Conservation (phyloP, 2,329 filamentous ascomycete genomes). For the Exophiala aquamarina region DNA sequence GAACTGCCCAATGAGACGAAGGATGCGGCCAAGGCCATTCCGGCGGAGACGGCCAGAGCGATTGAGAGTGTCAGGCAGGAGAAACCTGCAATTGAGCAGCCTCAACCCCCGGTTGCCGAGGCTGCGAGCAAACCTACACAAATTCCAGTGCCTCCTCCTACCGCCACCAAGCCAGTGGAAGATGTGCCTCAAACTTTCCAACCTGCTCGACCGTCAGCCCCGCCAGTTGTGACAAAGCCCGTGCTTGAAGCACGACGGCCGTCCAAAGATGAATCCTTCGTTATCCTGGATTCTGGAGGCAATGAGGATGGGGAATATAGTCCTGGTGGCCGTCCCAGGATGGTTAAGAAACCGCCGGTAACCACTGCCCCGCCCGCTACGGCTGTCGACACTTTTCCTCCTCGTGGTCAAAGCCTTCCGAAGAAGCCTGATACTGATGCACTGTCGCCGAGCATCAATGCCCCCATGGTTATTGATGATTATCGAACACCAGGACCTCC, state of each 20-base stretch:
- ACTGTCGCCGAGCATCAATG: slow-evolving; percentile 26
- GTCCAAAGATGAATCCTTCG: slow-evolving; percentile 13
- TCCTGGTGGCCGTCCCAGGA: slow-evolving; percentile 53
- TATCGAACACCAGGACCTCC: slow-evolving; percentile 21
- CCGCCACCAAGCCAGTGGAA: too few relatives aligned
- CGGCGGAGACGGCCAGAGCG: neutral
- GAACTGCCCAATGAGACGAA: slow-evolving; percentile 37
- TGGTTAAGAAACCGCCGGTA: slow-evolving; percentile 22
- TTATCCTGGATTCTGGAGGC: slow-evolving; percentile 25
- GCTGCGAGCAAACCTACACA: too few relatives aligned
- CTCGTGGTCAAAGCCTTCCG: slow-evolving; percentile 22
- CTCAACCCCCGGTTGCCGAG: too few relatives aligned
- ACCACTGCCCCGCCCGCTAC: too few relatives aligned
- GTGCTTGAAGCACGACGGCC: neutral
- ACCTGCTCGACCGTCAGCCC: neutral
- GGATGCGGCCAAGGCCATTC: slow-evolving; percentile 14
- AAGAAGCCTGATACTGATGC: slow-evolving; percentile 3
- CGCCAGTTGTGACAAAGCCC: neutral
- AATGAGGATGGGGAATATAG: slow-evolving; percentile 45
- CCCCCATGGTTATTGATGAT: slow-evolving; percentile 30
- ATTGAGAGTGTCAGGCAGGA: neutral
- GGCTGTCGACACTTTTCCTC: neutral
- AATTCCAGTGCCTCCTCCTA: too few relatives aligned
- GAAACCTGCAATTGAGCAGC: neutral
- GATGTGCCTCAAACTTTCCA: too few relatives aligned